Evolutionary conservation across 805 yeast species (phyloP).

Genomic region (Pichia exigua): DNA sequence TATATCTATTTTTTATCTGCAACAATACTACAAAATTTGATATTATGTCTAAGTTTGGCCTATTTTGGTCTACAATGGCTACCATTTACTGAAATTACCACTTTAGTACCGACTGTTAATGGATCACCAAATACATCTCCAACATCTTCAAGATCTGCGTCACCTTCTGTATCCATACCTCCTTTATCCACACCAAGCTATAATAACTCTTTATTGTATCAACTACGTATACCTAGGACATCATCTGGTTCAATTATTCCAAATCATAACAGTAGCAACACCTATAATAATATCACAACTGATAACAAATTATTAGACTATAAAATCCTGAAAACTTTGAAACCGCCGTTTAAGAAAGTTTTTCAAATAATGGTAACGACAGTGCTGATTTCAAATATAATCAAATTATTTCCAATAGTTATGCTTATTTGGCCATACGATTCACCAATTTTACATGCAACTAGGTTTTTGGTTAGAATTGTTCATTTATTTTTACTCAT

Average conservation of each 20-base stretch:
- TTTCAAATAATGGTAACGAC: constrained; percentile 45
- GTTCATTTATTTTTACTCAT: constrained; percentile 26
- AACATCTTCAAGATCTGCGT: constrained; percentile 1
- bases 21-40: constrained; percentile 33
- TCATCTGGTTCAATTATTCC: background rate
- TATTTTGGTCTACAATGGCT: constrained; percentile 16
- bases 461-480: constrained; percentile 26
- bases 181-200: background rate
- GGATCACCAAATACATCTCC: constrained; percentile 4
- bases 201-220: background rate
- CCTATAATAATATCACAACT: background rate
- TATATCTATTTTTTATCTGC: constrained; percentile 49
- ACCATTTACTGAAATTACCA: constrained; percentile 21
- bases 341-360: constrained; percentile 3
- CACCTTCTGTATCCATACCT: background rate
- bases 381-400: constrained; percentile 65
- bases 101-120: constrained; percentile 1
- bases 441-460: constrained; percentile 44
- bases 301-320: background rate
- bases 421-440: constrained; percentile 98
- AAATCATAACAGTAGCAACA: background rate
- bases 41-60: constrained; percentile 11
- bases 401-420: constrained; percentile 80
- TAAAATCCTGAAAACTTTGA: background rate
- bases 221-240: background rate